A percentile compares a stretch with the other conserved stretches of the same genome.
phyloP scores from a whole-genome alignment of 768 basidiomycete species.

The Russula lepida region DNA sequence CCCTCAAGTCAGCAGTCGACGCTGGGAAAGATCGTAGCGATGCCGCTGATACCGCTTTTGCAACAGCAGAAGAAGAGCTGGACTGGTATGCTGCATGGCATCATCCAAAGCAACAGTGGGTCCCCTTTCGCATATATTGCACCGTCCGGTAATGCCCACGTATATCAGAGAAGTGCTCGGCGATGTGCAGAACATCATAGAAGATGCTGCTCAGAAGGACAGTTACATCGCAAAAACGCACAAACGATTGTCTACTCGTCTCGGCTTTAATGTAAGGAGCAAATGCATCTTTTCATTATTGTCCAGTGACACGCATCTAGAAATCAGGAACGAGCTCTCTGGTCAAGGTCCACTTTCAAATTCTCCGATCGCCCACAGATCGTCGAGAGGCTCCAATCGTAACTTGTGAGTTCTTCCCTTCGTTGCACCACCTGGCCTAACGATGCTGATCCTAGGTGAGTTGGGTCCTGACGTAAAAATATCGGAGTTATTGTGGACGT shows the following conservation, averaged over 20 bases:
- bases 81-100: conserved; percentile 9
- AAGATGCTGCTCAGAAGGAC: conserved; percentile 17
- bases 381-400: conserved; percentile 9
- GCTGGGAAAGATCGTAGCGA: conserved; percentile 12
- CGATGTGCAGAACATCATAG: conserved; percentile 16
- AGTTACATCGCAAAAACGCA: conserved; percentile 12
- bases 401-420: background rate
- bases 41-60: conserved; percentile 10
- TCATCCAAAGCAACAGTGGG: conserved; percentile 12
- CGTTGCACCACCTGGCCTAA: background rate
- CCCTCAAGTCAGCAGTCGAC: conserved; percentile 12
- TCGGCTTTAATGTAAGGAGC: conserved; percentile 9
- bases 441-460: background rate
- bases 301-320: background rate
- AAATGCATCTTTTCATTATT: background rate
- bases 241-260: conserved; percentile 10
- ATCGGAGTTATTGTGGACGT: conserved; percentile 15
- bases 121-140: background rate
- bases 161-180: conserved; percentile 8
- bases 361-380: conserved; percentile 12
- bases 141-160: background rate
- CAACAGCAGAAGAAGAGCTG: conserved; percentile 10
- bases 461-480: conserved; percentile 11
- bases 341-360: conserved; percentile 13
- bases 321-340: conserved; percentile 5